These are phyloP conservation scores for Pouteria campechiana DNA, from an alignment of 179 eudicot species.

Conservation along the genomic window DNA sequence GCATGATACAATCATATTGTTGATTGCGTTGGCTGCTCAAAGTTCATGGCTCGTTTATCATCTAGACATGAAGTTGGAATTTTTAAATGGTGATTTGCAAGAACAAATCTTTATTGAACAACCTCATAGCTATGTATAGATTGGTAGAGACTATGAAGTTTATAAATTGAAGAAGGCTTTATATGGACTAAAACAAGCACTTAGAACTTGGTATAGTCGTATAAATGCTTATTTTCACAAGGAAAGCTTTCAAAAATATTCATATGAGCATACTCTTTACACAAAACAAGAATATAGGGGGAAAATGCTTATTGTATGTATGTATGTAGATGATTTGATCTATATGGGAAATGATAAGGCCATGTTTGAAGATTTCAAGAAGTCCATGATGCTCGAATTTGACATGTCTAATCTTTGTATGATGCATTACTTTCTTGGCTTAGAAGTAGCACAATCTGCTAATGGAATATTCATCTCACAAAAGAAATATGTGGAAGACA, in stretches of 20 bases:
- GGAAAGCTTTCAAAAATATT: neutral
- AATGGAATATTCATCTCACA: constrained; percentile 1
- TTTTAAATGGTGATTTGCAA: neutral
- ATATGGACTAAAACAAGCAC: constrained; percentile 4
- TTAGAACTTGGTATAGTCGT: neutral
- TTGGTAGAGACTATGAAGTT: neutral
- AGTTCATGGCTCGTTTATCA: neutral
- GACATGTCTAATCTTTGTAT: neutral
- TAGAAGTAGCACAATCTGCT: constrained; percentile 1
- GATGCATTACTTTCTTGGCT: constrained; percentile 1
- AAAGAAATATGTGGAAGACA: constrained; percentile 1
- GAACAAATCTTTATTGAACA: no score
- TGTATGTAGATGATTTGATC: constrained; percentile 5
- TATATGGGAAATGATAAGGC: neutral
- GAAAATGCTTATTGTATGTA: neutral
- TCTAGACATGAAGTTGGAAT: neutral
- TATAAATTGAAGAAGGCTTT: constrained; percentile 1
- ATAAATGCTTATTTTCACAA: neutral
- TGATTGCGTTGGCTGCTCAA: neutral
- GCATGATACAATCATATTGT: neutral
- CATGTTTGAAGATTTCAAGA: constrained; percentile 1
- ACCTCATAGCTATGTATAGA: constrained; percentile 1
- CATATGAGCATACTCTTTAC: constrained; percentile 8
- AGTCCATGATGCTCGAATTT: no score
- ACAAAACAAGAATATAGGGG: neutral